Conservation (phyloP, 495 filamentous ascomycete species). For the Daldinia caldariorum region DNA sequence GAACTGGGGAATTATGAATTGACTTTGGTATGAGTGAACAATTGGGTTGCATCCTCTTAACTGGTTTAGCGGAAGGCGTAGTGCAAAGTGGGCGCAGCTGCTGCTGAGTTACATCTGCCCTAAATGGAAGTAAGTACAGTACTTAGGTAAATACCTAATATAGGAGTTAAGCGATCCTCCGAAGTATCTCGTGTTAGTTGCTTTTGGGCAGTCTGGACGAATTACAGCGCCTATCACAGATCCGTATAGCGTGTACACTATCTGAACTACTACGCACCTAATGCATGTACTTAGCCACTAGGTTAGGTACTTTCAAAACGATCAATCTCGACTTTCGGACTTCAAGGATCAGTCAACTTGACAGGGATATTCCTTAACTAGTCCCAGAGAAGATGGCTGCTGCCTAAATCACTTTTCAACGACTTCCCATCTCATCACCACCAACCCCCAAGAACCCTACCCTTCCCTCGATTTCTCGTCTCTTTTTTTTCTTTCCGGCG, state of each 20-base stretch:
- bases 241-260: too few relatives aligned
- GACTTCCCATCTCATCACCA: constrained; percentile 30
- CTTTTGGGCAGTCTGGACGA: too few relatives aligned
- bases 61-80: constrained; percentile 45
- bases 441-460: constrained; percentile 29
- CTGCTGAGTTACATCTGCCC: constrained; percentile 39
- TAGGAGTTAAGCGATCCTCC: constrained; percentile 42
- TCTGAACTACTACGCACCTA: not conserved
- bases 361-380: constrained; percentile 34
- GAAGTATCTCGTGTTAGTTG: constrained; percentile 30
- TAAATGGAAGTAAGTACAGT: constrained; percentile 10
- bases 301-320: constrained; percentile 31
- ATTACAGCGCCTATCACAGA: too few relatives aligned
- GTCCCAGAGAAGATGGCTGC: constrained; percentile 46
- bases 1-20: not conserved
- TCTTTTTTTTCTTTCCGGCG: constrained; percentile 17
- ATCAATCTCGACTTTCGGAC: constrained; percentile 29
- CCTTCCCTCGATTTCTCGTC: constrained; percentile 28
- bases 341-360: constrained; percentile 13
- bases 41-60: constrained; percentile 31
- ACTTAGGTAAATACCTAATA: not conserved
- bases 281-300: not conserved
- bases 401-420: constrained; percentile 49
- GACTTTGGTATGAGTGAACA: not conserved
- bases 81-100: constrained; percentile 38